These are phyloP conservation scores for Podaxis sp. DNA, from an alignment of 768 basidiomycete genomes.

Conservation along the genomic window DNA sequence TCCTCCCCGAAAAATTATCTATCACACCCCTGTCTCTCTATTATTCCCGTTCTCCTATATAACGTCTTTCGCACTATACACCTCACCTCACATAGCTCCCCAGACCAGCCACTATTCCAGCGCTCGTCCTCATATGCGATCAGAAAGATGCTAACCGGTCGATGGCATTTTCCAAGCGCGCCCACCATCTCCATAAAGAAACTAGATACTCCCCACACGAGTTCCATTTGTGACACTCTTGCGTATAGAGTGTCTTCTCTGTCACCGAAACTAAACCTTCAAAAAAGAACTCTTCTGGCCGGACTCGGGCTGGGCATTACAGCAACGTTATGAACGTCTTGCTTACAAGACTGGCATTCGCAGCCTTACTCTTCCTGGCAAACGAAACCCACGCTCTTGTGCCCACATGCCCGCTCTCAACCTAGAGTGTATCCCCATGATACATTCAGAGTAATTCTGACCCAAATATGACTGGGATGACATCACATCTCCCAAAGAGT, in stretches of 20 bases:
- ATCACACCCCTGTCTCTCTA: neutral
- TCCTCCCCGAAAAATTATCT: neutral
- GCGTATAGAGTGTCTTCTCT: slow-evolving; percentile 3
- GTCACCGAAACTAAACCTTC: neutral
- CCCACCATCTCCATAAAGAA: slow-evolving; percentile 1
- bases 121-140: neutral
- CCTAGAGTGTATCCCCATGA: neutral
- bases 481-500: too few relatives aligned
- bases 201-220: neutral
- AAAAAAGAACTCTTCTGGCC: slow-evolving; percentile 6
- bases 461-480: too few relatives aligned
- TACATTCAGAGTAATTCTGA: too few relatives aligned
- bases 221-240: neutral
- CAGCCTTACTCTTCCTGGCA: slow-evolving; percentile 6
- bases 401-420: neutral
- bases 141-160: neutral
- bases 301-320: neutral
- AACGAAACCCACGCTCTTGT: slow-evolving; percentile 1
- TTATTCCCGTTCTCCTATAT: neutral
- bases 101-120: neutral
- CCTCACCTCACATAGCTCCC: neutral
- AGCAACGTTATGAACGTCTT: neutral
- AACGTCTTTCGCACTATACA: neutral
- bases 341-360: neutral
- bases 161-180: neutral